Evolutionary conservation across 2,329 filamentous ascomycete species (phyloP), one percentile per base, ranked within the genome.

Genomic region (Neurospora crassa): DNA sequence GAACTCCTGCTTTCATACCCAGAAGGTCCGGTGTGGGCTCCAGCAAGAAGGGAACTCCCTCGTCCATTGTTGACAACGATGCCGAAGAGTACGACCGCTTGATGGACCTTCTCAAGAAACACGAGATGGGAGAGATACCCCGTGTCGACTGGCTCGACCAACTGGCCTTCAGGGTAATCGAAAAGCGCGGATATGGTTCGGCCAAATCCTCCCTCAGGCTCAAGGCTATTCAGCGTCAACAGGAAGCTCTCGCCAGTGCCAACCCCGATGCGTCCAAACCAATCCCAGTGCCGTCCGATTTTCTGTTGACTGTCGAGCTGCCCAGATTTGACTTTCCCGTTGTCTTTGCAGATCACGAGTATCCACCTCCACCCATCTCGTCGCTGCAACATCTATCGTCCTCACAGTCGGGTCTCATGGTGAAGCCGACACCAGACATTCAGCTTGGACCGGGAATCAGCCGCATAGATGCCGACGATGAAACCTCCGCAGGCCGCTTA

Each of bases 121-220:
- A 98, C 78, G 96, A 99, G 79, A 96, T 97, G 91, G 94, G 94
- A 20, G 96, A 99, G 79, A 95, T 99, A 37, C 90, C 93, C 0
- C 89, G 94, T 18, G 92, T 97, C 68, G 93, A 96, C 77, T 99
- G 96, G 96, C 87, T 99, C 63, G 96, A 99, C 79, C 92, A 96
- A 77, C 87, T 98, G 76, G 94, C 97, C 2, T 99, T 97, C 79
- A 90, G 95, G 53, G 91, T 91, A 69, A 90, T 97, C 72, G 95
- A 97, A 82, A 96, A 92, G 81, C 86, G 89, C 71, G 88, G 90
- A 29, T 79, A 89, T 2, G 86, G 90, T 76, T 88, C 88, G 12
- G 89, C 91, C 43, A 88, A 86, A 76, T 86, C 87, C 53, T 89
- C 89, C 1, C 83, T 88, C 76, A 91, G 88, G 78, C 83, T 88